phyloP scores from a whole-genome alignment of 495 filamentous ascomycete species.

The Pseudomonodictys pantanalensis region DNA sequence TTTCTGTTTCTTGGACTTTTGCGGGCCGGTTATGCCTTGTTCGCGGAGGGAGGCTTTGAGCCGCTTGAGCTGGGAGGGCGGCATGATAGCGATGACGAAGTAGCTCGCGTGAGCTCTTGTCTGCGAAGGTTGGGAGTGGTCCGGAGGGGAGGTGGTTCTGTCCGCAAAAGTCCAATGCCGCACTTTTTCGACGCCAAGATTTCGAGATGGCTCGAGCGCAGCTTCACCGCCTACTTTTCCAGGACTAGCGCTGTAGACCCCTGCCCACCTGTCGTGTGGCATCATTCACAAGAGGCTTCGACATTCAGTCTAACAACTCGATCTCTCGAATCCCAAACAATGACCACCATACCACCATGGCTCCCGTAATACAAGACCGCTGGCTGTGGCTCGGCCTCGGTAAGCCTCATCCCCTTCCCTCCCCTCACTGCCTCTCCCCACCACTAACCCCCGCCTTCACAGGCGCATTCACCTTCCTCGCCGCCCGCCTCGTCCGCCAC shows the following conservation, averaged over 20 bases:
- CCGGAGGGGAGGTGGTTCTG: neutral
- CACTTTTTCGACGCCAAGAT: slow-evolving; percentile 24
- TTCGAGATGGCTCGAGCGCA: neutral
- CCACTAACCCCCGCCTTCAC: neutral
- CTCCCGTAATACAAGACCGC: slow-evolving; percentile 36
- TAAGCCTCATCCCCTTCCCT: slow-evolving; percentile 4
- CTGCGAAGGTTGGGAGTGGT: neutral
- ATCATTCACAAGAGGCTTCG: slow-evolving; percentile 1
- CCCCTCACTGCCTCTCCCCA: neutral
- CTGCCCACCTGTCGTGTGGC: neutral
- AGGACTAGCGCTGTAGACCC: neutral
- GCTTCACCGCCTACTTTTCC: slow-evolving; percentile 13
- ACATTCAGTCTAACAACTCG: neutral
- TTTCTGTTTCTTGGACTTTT: slow-evolving; percentile 88
- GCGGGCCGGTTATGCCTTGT: slow-evolving; percentile 81
- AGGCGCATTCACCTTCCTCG: slow-evolving; percentile 37
- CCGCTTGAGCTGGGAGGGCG: slow-evolving; percentile 93
- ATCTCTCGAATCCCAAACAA: neutral
- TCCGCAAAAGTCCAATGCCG: neutral
- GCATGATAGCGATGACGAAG: slow-evolving; percentile 54
- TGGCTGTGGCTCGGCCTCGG: slow-evolving; percentile 42
- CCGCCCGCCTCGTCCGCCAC: slow-evolving; percentile 29
- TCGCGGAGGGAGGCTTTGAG: slow-evolving; percentile 84
- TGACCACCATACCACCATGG: slow-evolving; percentile 28
- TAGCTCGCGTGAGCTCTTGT: neutral